Base-by-base conservation (phyloP, 257 asterid species). In the Scutellaria barbata region DNA sequence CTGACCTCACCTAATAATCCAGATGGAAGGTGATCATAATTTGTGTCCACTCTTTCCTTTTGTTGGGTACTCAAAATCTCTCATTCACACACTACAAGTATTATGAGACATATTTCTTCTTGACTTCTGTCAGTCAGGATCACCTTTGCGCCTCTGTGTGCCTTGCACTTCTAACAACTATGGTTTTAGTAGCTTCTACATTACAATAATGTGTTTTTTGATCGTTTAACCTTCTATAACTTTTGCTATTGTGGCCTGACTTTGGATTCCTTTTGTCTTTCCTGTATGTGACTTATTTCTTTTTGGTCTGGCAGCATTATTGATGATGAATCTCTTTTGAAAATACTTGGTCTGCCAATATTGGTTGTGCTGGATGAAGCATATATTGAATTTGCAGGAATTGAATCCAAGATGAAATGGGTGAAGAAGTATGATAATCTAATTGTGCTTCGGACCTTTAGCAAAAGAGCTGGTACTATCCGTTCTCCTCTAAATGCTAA, bases 1-100 rank as follows among this genome's bases (percentile, higher is more conserved):
- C 79, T 95, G 76, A 95, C 99, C 57, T 95, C 99, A 16, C 98
- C 99, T 51, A 91, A 95, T 83, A 95, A 95, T 80, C 99, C 99
- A 59, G 99, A 95, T 87, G 99, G 99, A 79, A 95, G 99, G 99
- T 91, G 74, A 47, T 20, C 65, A 51, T 76, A 17, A 37, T 39
- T 64, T 72, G 60, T 46, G 46, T 71, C 35, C 22, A 59, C 52
- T 62, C 68, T 18, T 67, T 63, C 20, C n/a, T 73, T 56, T 63
- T 30, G n/a, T 13, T 63, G 57, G 30, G 58, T 69, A 16, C 53
- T 39, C 46, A 17, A 16, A 40, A 33, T 20, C 41, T 57, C 16
- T 18, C 58, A 43, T 56, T 68, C 66, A 9, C 52, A n/a, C n/a
- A n/a, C n/a, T n/a, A 12, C 45, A 51, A 47, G 25, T 57, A 48